Conservation (phyloP, 202 grass and related monocot species). For the Setaria viridis region DNA sequence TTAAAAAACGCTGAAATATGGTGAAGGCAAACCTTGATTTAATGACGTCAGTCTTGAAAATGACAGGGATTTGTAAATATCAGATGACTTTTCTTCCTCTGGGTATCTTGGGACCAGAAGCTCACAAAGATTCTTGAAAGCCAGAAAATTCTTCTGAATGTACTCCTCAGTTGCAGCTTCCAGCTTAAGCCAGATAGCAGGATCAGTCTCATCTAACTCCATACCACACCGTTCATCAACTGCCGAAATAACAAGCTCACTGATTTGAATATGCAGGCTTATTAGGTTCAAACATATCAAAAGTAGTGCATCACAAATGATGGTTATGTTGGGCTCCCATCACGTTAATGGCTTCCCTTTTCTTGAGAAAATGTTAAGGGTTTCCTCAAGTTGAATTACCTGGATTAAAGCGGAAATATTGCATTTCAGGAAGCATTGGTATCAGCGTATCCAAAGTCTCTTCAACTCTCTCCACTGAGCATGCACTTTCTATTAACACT, state of each 20-base stretch:
- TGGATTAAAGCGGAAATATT: conserved; percentile 98
- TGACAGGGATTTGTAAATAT: conserved; percentile 74
- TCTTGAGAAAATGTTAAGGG: conserved; percentile 11
- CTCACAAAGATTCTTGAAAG: conserved; percentile 92
- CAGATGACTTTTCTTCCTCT: conserved; percentile 69
- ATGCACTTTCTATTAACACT: conserved; percentile 97
- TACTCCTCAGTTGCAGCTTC: conserved; percentile 95
- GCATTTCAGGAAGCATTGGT: conserved; percentile 96
- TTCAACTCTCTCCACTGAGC: conserved; percentile 96
- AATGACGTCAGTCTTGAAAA: conserved; percentile 70
- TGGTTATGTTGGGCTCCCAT: conserved; percentile 38
- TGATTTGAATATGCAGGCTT: conserved; percentile 41
- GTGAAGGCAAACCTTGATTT: conserved; percentile 68
- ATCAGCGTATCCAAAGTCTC: conserved; percentile 93
- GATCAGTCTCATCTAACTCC: conserved; percentile 99
- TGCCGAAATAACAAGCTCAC: conserved; percentile 46
- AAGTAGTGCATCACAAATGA: conserved; percentile 26
- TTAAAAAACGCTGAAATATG: conserved; percentile 2
- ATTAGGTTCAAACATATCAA: conserved; percentile 7
- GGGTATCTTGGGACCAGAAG: conserved; percentile 77
- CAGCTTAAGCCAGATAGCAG: conserved; percentile 88
- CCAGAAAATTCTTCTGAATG: conserved; percentile 75
- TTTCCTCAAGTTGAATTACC: conserved; percentile 56
- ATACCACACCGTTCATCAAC: conserved; percentile 98
- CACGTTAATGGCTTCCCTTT: not conserved